Conservation (phyloP, 495 filamentous ascomycete species). For the Sporormia fimetaria region DNA sequence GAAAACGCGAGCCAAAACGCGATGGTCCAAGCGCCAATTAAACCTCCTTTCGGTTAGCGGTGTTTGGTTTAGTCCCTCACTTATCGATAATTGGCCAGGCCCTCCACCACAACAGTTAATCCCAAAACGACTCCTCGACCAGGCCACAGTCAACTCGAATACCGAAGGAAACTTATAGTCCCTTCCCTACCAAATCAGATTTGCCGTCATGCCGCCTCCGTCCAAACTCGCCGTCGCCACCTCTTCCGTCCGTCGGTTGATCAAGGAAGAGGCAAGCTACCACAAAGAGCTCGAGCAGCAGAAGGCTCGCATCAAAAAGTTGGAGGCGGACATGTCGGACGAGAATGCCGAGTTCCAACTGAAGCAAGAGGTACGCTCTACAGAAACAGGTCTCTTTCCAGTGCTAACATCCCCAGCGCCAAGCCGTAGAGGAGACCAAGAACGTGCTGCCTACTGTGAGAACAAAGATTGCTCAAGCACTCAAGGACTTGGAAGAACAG, state of each 20-base stretch:
- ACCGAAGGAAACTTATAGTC: neutral
- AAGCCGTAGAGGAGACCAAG: conserved; percentile 70
- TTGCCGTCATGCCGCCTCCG: conserved; percentile 58
- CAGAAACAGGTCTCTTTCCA: no score
- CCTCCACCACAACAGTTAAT: neutral
- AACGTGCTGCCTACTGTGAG: conserved; percentile 60
- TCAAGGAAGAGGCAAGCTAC: conserved; percentile 87
- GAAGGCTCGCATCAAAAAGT: conserved; percentile 55
- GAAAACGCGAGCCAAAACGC: no score
- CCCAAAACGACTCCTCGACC: neutral
- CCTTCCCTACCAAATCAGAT: neutral
- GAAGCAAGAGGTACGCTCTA: conserved; percentile 64
- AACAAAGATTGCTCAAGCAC: conserved; percentile 52
- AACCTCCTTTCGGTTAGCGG: no score
- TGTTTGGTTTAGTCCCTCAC: no score
- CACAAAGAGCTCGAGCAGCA: conserved; percentile 69
- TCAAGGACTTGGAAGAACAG: conserved; percentile 55
- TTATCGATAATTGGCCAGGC: conserved; percentile 17
- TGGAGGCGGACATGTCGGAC: conserved; percentile 38
- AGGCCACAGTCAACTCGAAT: conserved; percentile 1
- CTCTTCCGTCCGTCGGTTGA: conserved; percentile 61
- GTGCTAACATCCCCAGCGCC: conserved; percentile 42
- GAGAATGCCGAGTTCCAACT: conserved; percentile 51
- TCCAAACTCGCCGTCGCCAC: conserved; percentile 62
- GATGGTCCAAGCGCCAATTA: no score